Evolutionary conservation across 2,329 filamentous ascomycete genomes (phyloP), one percentile per base, ranked within the genome.

Genomic region (Hymenoscyphus infarciens): DNA sequence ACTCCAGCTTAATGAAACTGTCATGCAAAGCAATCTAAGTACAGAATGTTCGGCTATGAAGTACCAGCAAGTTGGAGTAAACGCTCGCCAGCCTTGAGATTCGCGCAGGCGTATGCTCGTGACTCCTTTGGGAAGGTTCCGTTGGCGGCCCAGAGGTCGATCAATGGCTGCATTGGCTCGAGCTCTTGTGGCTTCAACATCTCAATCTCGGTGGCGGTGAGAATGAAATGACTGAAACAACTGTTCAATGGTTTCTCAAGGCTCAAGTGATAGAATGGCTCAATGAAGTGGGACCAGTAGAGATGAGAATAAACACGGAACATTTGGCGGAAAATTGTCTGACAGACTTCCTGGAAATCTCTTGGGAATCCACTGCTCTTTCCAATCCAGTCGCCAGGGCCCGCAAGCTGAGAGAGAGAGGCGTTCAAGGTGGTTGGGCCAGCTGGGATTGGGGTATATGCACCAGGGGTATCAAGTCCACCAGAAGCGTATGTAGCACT

Each of bases 301-400:
- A 99, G 87, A 77, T 99, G 95, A 56, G 95, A 89, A 74, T 99
- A 99, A 70, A 97, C 94, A 64, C 95, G 90, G 82, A 99, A 98
- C 89, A 99, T 98, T 78, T 97, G 95, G 71, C 93, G 90, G 80
- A 97, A 94, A 72, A 97, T 95, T 68, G 89, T 89, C 80, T 96
- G 92, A 81, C 94, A 95, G 70, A 97, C 92, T 65, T 89, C 86
- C 70, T 94, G 83, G 76, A 97, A 98, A 68, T 91, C 90, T 67
- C 90, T 86, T 2, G 95, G 95, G 77, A 99, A 99, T 3, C 94
- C 94, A 64, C 91, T 95, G 56, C 90, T 86, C 79, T 96, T 96
- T 72, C 95, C 95, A 62, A 97, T 83, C 91, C 92, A 98, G 64
- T 88, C 86, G 53, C 85, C 80, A 3, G 80, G 78, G 65, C 81